These are phyloP conservation scores for Coniochaeta ligniaria DNA, from an alignment of 2,329 filamentous ascomycete species.

Conservation along the genomic window DNA sequence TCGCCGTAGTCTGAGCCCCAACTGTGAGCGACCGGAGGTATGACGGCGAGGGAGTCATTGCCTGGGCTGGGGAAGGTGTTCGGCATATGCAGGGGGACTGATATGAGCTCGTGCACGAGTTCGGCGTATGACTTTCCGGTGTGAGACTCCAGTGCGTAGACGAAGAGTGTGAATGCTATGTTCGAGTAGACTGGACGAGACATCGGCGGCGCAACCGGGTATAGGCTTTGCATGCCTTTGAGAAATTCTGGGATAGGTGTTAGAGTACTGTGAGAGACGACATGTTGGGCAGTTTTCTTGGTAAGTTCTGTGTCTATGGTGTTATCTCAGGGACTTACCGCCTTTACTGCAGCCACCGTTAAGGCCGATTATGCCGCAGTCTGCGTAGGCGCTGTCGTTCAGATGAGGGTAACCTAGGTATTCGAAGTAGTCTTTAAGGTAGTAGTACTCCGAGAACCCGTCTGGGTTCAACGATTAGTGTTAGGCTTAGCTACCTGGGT, in stretches of 20 bases:
- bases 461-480: slow-evolving; percentile 10
- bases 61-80: slow-evolving; percentile 10
- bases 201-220: slow-evolving; percentile 21
- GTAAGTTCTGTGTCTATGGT: background rate
- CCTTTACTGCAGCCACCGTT: slow-evolving; percentile 24
- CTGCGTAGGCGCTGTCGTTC: slow-evolving; percentile 23
- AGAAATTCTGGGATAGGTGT: no score
- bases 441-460: slow-evolving; percentile 29
- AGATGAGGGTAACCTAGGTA: slow-evolving; percentile 27
- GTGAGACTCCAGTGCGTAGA: slow-evolving; percentile 22
- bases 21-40: slow-evolving; percentile 12
- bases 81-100: slow-evolving; percentile 10
- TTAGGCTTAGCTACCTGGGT: background rate
- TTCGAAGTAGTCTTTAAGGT: slow-evolving; percentile 24
- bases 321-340: slow-evolving; percentile 13
- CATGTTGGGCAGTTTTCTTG: background rate
- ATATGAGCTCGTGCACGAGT: slow-evolving; percentile 6
- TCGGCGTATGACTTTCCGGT: slow-evolving; percentile 20
- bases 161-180: slow-evolving; percentile 28
- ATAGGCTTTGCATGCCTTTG: slow-evolving; percentile 18
- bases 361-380: slow-evolving; percentile 26
- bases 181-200: slow-evolving; percentile 32
- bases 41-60: slow-evolving; percentile 10
- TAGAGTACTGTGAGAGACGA: no score
- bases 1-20: slow-evolving; percentile 13